Evolutionary conservation across 352 stramenopile genomes (phyloP), one percentile per base, ranked within the genome.

Genomic region (Stramenopiles sp.): DNA sequence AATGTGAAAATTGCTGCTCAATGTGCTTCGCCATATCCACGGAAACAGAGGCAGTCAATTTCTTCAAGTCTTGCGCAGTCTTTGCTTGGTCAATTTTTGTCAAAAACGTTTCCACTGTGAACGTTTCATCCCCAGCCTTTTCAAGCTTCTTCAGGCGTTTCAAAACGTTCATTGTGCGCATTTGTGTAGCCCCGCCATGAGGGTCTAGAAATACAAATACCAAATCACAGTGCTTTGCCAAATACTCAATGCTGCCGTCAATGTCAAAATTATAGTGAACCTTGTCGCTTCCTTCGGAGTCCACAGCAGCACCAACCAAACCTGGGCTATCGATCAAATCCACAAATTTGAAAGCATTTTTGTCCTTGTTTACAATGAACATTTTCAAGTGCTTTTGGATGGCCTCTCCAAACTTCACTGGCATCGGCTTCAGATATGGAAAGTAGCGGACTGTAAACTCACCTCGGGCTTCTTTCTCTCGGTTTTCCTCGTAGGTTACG

Each of bases 261-360:
- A 90, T 86, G 81, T 91, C 85, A 80, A 91, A 92, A 32, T 87
- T 87, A 67, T 92, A 92, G 22, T 71, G 55, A 67, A 92, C 88
- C 80, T 89, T 87, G 75, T 88, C 88, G 22, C 55, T 27, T 25
- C 55, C 55, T 22, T 27, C 27, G 22, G 22, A 22, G 22, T 25
- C 27, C 55, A 25, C 27, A 27, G 55, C 55, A 27, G 55, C 55
- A 33, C 90, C 88, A 32, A 92, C 88, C 0, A 92, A 84, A 0
- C 88, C 88, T 0, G 88, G 88, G 0, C 87, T 91, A 76, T 92
- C 88, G 76, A 91, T 91, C 83, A 92, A 90, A 76, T 90, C 88
- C 27, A 92, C 87, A 81, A 7, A 7, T 22, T 30, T 33, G 76
- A 25, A 44, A 75, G 27, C 82, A 84, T 86, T 84, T 87, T 88